Evolutionary conservation across 1,284 basidiomycete species (phyloP).

Genomic region (Vanrija humicola): DNA sequence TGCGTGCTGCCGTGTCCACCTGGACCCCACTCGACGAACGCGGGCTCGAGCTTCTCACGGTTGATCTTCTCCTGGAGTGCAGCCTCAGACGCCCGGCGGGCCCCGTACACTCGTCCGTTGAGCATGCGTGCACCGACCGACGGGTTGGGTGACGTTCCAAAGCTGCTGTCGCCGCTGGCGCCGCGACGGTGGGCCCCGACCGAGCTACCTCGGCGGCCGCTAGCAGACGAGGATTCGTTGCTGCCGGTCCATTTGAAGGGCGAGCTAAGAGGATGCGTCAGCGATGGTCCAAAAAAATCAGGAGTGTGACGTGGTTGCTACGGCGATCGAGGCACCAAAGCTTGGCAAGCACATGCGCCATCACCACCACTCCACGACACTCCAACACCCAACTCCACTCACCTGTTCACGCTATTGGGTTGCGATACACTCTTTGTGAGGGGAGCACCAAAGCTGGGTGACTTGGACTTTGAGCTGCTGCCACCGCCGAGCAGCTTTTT

Average conservation of each 20-base stretch:
- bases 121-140: slow-evolving; percentile 37
- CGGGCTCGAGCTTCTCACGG: slow-evolving; percentile 37
- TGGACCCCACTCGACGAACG: slow-evolving; percentile 46
- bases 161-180: not conserved
- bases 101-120: slow-evolving; percentile 48
- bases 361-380: no score
- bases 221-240: not conserved
- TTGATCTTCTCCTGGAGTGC: slow-evolving; percentile 25
- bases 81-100: slow-evolving; percentile 38
- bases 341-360: no score
- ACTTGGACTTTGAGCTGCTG: slow-evolving; percentile 17
- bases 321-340: slow-evolving; percentile 11
- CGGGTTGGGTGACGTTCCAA: slow-evolving; percentile 12
- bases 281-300: not conserved
- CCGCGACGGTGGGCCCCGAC: not conserved
- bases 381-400: no score
- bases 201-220: slow-evolving; percentile 4
- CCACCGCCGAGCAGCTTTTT: slow-evolving; percentile 39
- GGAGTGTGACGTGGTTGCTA: slow-evolving; percentile 31
- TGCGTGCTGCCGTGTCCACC: slow-evolving; percentile 1
- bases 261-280: slow-evolving; percentile 24
- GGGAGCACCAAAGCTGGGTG: slow-evolving; percentile 29
- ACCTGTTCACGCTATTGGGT: no score
- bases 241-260: slow-evolving; percentile 34
- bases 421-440: slow-evolving; percentile 39